Conservation (phyloP, 2,329 filamentous ascomycete species). For the Neoarthrinium moseri region DNA sequence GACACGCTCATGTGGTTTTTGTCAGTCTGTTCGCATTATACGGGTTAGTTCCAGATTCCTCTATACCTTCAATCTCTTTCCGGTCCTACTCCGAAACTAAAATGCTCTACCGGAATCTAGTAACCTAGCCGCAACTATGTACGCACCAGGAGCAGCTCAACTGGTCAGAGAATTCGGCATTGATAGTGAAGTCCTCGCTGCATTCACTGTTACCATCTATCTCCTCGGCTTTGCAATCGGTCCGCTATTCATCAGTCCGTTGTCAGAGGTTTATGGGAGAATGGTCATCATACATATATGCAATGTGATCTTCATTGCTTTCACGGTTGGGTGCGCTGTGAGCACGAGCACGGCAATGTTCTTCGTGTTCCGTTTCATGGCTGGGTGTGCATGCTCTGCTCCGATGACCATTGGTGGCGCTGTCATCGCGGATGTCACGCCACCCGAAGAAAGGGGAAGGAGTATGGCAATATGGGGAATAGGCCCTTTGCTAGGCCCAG, state of each 20-base stretch:
- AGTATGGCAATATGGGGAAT: slow-evolving; percentile 36
- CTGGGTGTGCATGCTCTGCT: slow-evolving; percentile 20
- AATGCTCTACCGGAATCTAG: not conserved
- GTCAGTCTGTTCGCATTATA: slow-evolving; percentile 47
- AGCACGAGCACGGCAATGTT: slow-evolving; percentile 20
- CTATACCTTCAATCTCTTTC: not conserved
- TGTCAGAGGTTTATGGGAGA: slow-evolving; percentile 61
- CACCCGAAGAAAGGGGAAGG: slow-evolving; percentile 41
- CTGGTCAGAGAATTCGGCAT: slow-evolving; percentile 9
- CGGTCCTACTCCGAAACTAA: not conserved
- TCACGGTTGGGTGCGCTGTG: slow-evolving; percentile 26
- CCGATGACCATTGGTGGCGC: slow-evolving; percentile 15
- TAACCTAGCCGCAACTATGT: slow-evolving; percentile 12
- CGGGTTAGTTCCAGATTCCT: not conserved
- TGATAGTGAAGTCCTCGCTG: not conserved
- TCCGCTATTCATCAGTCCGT: slow-evolving; percentile 56
- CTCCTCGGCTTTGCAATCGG: slow-evolving; percentile 32
- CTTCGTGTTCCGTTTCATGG: slow-evolving; percentile 25
- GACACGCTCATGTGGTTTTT: slow-evolving; percentile 43
- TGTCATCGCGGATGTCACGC: slow-evolving; percentile 14
- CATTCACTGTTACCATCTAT: slow-evolving; percentile 10
- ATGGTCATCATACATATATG: slow-evolving; percentile 47
- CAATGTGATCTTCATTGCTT: slow-evolving; percentile 43
- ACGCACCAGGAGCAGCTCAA: slow-evolving; percentile 7
- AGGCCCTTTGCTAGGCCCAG: slow-evolving; percentile 11